Evolutionary conservation across 1,284 basidiomycete species (phyloP), one percentile per base, ranked within the genome.

Genomic region (Ceratobasidium theobromae): DNA sequence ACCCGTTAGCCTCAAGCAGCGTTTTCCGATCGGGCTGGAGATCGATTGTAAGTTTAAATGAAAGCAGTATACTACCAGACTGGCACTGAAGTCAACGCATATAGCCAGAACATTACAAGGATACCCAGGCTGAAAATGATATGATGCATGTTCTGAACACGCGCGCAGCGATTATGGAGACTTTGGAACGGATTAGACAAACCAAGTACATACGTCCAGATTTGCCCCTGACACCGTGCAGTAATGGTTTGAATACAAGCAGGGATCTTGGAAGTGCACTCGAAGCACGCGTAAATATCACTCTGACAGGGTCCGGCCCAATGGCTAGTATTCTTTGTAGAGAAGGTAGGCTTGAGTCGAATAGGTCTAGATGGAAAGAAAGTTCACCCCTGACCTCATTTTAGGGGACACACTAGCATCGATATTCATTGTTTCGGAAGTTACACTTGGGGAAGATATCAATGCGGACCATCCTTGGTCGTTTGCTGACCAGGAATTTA

Each of bases 341-440:
- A 5, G 68, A 57, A 62, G 67, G 65, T 66, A 74, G 11, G 70
- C 77, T 8, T n/a, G 9, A 6, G 46, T n/a, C n/a, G n/a, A n/a
- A n/a, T n/a, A 23, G 4, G 4, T 25, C 32, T 21, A 9, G 9
- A n/a, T 18, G 33, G 12, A 14, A 25, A 14, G 32, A 14, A 8
- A 11, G 28, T 53, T 4, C 14, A 2, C 5, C 8, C 14, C n/a
- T 9, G 16, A 28, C 11, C 62, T 49, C 28, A n/a, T 41, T 40
- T 6, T 33, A 92, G 90, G 81, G 70, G 72, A 76, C 9, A 80
- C 85, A 66, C 77, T 93, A 30, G 86, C 86, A 71, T 86, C 84
- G 0, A 77, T 94, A 1, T 90, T 92, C 74, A 89, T 92, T 65
- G 87, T 91, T 2, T 93, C 92, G 0, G 79, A 87, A 53, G 88